These are phyloP conservation scores for Astrocystis sublimbata DNA, from an alignment of 495 filamentous ascomycete genomes.

Conservation along the genomic window DNA sequence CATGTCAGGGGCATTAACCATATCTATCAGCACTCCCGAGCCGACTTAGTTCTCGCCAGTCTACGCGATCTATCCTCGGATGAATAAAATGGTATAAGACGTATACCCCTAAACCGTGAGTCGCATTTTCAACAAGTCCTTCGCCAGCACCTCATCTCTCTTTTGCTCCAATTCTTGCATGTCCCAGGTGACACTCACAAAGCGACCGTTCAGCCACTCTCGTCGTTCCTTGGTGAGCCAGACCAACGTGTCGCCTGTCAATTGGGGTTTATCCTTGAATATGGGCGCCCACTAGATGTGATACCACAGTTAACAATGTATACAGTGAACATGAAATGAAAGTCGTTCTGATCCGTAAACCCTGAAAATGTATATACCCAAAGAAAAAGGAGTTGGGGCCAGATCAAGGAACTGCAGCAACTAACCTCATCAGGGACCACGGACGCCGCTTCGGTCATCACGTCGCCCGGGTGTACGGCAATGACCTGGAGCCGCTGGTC, in stretches of 20 bases:
- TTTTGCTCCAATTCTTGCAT: constrained; percentile 45
- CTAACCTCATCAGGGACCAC: too few species aligned
- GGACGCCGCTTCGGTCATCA: constrained; percentile 1
- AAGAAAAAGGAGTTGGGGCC: too few species aligned
- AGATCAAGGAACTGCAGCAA: too few species aligned
- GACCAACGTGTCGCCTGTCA: constrained; percentile 49
- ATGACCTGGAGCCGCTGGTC: constrained; percentile 14
- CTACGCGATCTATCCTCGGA: too few species aligned
- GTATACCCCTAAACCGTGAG: constrained; percentile 26
- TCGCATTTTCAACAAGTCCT: constrained; percentile 46
- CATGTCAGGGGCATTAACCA: too few species aligned
- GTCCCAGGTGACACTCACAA: constrained; percentile 48
- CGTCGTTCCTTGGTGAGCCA: constrained; percentile 48
- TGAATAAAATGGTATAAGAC: neutral
- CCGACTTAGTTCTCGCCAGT: too few species aligned
- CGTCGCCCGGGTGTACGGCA: constrained; percentile 12
- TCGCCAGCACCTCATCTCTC: constrained; percentile 46
- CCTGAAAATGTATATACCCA: too few species aligned
- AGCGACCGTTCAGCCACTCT: constrained; percentile 55
- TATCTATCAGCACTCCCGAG: too few species aligned
- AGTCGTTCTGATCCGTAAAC: too few species aligned
- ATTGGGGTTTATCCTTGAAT: constrained; percentile 43
- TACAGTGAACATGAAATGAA: too few species aligned
- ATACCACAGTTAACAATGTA: too few species aligned
- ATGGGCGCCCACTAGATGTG: constrained; percentile 20